These are phyloP conservation scores for Aureobasidium sp. DNA, from an alignment of 2,329 filamentous ascomycete genomes.

Conservation along the genomic window DNA sequence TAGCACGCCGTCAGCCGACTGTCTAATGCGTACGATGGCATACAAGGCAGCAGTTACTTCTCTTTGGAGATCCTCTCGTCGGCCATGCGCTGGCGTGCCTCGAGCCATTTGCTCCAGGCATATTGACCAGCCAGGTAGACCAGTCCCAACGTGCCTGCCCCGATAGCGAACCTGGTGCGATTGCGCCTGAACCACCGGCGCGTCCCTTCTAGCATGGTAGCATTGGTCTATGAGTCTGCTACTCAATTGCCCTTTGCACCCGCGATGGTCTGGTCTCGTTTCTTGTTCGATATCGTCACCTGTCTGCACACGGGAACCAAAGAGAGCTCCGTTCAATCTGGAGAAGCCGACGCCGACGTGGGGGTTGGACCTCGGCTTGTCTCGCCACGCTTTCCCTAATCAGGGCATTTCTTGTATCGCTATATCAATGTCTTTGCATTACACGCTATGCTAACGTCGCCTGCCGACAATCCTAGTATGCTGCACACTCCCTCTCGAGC, in stretches of 20 bases:
- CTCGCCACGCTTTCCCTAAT: neutral
- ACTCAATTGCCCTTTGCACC: neutral
- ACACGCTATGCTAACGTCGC: neutral
- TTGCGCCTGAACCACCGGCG: constrained; percentile 91
- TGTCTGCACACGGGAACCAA: neutral
- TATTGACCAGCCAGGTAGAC: constrained; percentile 92
- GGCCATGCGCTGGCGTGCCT: constrained; percentile 92
- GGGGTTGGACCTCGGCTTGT: constrained; percentile 6
- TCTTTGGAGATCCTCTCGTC: constrained; percentile 93
- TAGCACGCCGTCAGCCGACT: constrained; percentile 33
- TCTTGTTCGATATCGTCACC: neutral
- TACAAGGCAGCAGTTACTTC: constrained; percentile 53
- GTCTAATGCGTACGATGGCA: neutral
- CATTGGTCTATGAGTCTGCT: constrained; percentile 15
- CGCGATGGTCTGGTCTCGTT: neutral
- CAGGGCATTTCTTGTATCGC: neutral
- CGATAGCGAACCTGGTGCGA: constrained; percentile 80
- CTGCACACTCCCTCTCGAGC: constrained; percentile 79
- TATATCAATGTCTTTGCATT: neutral
- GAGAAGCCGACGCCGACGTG: neutral
- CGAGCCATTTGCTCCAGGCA: constrained; percentile 81
- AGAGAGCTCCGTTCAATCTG: neutral
- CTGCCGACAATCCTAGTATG: constrained; percentile 23
- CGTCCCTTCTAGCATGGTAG: constrained; percentile 59
- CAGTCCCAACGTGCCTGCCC: constrained; percentile 77